Evolutionary conservation across 2,329 filamentous ascomycete genomes (phyloP).

Genomic region (Venturia carpophila): DNA sequence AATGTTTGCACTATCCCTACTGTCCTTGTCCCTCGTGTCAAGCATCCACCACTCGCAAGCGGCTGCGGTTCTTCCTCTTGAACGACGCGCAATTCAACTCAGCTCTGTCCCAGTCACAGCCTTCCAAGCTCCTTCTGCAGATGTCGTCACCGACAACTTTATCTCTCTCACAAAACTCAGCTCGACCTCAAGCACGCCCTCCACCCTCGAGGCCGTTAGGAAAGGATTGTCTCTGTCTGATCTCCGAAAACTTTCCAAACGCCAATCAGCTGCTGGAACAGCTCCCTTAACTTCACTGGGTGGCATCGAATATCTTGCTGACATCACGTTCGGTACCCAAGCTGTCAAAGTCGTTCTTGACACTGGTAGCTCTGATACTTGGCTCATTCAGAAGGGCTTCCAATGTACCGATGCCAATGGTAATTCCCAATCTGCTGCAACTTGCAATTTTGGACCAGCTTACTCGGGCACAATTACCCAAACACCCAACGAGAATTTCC

Average conservation of each 20-base stretch:
- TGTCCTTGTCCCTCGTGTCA: slow-evolving; percentile 6
- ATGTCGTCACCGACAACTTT: slow-evolving; percentile 10
- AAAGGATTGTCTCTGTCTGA: background rate
- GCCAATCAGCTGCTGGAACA: background rate
- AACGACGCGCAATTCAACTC: background rate
- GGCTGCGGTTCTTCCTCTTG: background rate
- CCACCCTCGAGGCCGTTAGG: background rate
- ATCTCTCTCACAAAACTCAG: background rate
- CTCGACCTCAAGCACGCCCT: background rate
- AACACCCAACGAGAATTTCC: slow-evolving; percentile 36
- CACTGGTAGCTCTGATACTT: slow-evolving; percentile 43
- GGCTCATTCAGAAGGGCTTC: slow-evolving; percentile 33
- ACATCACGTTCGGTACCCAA: slow-evolving; percentile 14
- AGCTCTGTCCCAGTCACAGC: background rate
- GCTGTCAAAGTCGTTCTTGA: slow-evolving; percentile 36
- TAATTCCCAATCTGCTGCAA: slow-evolving; percentile 21
- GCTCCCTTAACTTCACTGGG: background rate
- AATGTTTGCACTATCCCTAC: background rate
- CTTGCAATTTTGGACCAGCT: slow-evolving; percentile 29
- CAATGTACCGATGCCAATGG: slow-evolving; percentile 29
- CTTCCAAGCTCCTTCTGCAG: background rate
- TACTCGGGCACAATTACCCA: slow-evolving; percentile 24
- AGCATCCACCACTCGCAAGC: background rate
- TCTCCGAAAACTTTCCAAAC: background rate
- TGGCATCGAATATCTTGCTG: slow-evolving; percentile 13